Base-by-base conservation (phyloP, 2,329 filamentous ascomycete species). In the Colletotrichum theobromicola region DNA sequence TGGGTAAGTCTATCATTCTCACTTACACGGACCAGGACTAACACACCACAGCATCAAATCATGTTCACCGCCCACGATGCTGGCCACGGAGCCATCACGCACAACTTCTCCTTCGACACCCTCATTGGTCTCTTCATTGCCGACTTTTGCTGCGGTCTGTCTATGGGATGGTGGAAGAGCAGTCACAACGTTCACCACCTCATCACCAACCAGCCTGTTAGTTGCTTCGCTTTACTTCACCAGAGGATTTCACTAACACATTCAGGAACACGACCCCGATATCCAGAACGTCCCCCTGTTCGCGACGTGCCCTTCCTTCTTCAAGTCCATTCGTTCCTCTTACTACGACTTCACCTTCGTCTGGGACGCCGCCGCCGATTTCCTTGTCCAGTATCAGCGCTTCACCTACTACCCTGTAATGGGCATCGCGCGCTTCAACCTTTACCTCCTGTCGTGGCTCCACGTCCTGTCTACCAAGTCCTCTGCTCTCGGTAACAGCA, bases 351-450 rank as follows among this genome's bases (percentile, higher is more conserved):
- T 91, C 75, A 83, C 88, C 62, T 93, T 93, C 83, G 84, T 87
- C 65, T 94, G 91, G 85, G 92, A 94, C 79, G 85, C 87, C 8
- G 86, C 87, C 18, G 91, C 92, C 60, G 89, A 91, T 76, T 81
- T 92, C 74, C 79, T 92, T 68, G 85, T 94, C 7, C 87, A 86
- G 9, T 90, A 88, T 79, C 93, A 94, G 80, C 85, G 90, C 67
- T 93, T 90, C 83, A 90, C 91, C 0, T 94, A 94, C 85, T 94
- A 94, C 80, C 90, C 92, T 2, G 82, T 93, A 79, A 90, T 94
- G 85, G 86, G 85, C 74, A 85, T 94, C 69, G 93, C 92, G 4
- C 92, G 93, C 75, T 94, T 94, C 89, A 94, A 94, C 80, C 88
- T 94, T 3, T 94, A 94, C 82, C 83, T 91, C 21, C 87, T 94